Evolutionary conservation across 208 protist genomes (phyloP).

Genomic region (Novymonas esmeraldas): DNA sequence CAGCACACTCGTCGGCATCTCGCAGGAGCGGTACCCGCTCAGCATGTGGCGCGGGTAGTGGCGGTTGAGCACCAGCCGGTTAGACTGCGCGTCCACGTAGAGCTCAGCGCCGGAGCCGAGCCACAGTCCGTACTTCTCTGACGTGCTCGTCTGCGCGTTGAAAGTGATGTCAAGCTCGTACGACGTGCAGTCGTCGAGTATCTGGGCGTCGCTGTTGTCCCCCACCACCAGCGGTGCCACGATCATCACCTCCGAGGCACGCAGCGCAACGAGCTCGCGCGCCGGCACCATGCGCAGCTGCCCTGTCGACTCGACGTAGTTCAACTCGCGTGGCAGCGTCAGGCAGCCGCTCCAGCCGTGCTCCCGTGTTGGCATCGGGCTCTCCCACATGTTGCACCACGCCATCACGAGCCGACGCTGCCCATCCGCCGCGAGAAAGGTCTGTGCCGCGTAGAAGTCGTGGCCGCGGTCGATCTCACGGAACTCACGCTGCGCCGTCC

Average conservation of each 20-base stretch:
- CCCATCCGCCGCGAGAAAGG: slow-evolving; percentile 37
- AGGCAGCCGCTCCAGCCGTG: slow-evolving; percentile 41
- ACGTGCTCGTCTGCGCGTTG: slow-evolving; percentile 39
- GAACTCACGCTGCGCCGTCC: slow-evolving; percentile 29
- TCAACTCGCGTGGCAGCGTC: slow-evolving; percentile 45
- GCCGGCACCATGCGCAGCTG: slow-evolving; percentile 34
- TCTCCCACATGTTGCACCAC: slow-evolving; percentile 51
- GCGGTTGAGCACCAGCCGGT: slow-evolving; percentile 52
- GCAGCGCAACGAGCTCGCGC: slow-evolving; percentile 43
- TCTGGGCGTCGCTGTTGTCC: slow-evolving; percentile 23
- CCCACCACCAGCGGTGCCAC: slow-evolving; percentile 11
- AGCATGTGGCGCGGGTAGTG: slow-evolving; percentile 68
- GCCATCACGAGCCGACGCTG: slow-evolving; percentile 32
- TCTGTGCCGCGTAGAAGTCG: slow-evolving; percentile 53
- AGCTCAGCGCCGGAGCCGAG: slow-evolving; percentile 53
- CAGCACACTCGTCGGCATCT: slow-evolving; percentile 31
- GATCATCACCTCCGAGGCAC: slow-evolving; percentile 17
- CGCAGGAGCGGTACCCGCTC: slow-evolving; percentile 54
- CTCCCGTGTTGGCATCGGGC: slow-evolving; percentile 34
- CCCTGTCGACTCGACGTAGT: slow-evolving; percentile 22
- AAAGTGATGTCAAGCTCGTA: slow-evolving; percentile 53
- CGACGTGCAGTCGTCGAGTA: slow-evolving; percentile 33
- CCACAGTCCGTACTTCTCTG: slow-evolving; percentile 66
- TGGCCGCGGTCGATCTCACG: slow-evolving; percentile 40
- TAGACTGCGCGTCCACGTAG: slow-evolving; percentile 49